Evolutionary conservation across 371 early-diverging fungal genomes (phyloP).

Genomic region (Amoeboaphelidium occidentale): DNA sequence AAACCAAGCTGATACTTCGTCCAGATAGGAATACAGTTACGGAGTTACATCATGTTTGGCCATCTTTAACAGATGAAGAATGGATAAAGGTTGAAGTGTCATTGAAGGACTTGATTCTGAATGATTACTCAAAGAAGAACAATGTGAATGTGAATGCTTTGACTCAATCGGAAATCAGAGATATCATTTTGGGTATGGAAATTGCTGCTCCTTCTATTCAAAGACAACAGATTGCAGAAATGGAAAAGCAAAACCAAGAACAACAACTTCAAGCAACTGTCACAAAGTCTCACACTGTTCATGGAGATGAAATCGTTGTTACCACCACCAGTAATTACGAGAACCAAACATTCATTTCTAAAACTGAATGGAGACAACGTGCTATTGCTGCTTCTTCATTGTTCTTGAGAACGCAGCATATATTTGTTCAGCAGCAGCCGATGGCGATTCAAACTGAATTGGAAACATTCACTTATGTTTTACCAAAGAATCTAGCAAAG

Average conservation of each 20-base stretch:
- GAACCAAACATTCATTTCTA: conserved; percentile 82
- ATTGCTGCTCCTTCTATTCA: conserved; percentile 89
- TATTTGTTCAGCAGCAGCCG: conserved; percentile 81
- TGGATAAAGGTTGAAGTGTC: conserved; percentile 93
- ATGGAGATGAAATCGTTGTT: conserved; percentile 93
- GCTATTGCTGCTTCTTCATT: conserved; percentile 85
- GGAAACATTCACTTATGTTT: conserved; percentile 50
- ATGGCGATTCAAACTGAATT: conserved; percentile 78
- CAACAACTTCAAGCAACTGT: conserved; percentile 48
- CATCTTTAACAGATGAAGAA: conserved; percentile 76
- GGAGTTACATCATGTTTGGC: conserved; percentile 93
- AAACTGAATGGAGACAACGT: conserved; percentile 95
- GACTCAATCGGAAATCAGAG: conserved; percentile 89
- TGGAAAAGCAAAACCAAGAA: conserved; percentile 82
- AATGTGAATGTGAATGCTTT: conserved; percentile 88
- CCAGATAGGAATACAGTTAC: conserved; percentile 79
- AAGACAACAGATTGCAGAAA: conserved; percentile 89
- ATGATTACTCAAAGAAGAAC: conserved; percentile 96
- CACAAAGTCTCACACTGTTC: conserved; percentile 84
- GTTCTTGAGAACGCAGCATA: conserved; percentile 78
- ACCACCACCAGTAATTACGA: conserved; percentile 94
- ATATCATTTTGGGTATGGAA: conserved; percentile 98
- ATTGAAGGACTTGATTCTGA: conserved; percentile 91
- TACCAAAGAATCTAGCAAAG: conserved; percentile 91
- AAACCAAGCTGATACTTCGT: conserved; percentile 78